A percentile compares a stretch with the other conserved stretches of the same genome.
Evolutionary conservation across 164 flowering plant genomes (phyloP).

Genomic region (Piper longum): DNA sequence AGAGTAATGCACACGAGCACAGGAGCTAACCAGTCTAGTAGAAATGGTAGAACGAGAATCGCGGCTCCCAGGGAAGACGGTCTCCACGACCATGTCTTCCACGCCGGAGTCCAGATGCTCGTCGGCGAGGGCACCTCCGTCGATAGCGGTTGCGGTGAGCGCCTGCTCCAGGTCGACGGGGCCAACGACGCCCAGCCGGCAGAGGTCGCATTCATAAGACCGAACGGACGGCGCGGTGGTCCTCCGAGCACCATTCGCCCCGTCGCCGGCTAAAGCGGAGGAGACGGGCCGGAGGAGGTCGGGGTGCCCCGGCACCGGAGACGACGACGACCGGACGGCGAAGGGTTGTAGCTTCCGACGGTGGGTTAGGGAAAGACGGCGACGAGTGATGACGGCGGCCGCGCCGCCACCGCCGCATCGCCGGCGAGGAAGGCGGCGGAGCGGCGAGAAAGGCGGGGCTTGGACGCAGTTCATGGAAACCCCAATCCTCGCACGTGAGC

Average conservation of each 20-base stretch:
- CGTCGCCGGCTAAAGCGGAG: neutral
- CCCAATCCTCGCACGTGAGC: too few species aligned
- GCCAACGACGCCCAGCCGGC: slow-evolving; percentile 54
- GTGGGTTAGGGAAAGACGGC: too few species aligned
- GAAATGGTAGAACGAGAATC: slow-evolving; percentile 61
- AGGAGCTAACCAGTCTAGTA: slow-evolving; percentile 60
- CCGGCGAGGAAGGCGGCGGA: too few species aligned
- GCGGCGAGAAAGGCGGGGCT: too few species aligned
- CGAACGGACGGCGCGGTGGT: slow-evolving; percentile 46
- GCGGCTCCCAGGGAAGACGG: slow-evolving; percentile 56
- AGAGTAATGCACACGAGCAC: slow-evolving; percentile 9
- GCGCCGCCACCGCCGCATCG: too few species aligned
- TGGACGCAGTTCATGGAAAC: too few species aligned
- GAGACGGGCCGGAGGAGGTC: neutral
- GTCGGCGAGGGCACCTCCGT: slow-evolving; percentile 68
- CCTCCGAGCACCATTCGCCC: neutral
- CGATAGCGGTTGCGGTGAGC: slow-evolving; percentile 86
- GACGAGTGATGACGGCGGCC: too few species aligned
- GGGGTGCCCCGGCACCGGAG: neutral
- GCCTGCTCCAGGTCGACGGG: slow-evolving; percentile 63
- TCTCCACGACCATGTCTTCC: slow-evolving; percentile 74
- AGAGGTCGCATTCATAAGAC: slow-evolving; percentile 59
- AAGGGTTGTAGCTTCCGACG: too few species aligned
- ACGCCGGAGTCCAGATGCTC: slow-evolving; percentile 52
- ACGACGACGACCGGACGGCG: neutral